phyloP scores from a whole-genome alignment of 2,329 filamentous ascomycete species.

The Talaromyces islandicus region DNA sequence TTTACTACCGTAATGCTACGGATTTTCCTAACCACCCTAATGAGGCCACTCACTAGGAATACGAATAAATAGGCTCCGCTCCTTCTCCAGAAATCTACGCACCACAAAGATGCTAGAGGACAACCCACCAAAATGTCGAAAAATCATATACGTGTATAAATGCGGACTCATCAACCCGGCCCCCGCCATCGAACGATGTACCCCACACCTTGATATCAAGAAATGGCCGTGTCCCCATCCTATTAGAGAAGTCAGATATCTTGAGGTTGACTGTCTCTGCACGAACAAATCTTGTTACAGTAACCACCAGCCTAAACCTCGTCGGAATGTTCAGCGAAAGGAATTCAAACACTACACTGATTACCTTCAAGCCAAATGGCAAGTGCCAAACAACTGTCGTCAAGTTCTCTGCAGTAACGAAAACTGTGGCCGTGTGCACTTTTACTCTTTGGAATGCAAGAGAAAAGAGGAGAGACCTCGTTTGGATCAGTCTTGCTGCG shows the following conservation, averaged over 20 bases:
- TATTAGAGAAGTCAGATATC: neutral
- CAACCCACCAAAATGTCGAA: neutral
- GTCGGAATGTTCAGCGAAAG: neutral
- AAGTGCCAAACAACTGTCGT: constrained; percentile 4
- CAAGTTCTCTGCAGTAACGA: constrained; percentile 5
- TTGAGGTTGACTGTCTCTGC: neutral
- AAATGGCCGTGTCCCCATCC: constrained; percentile 6
- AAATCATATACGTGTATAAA: constrained; percentile 4
- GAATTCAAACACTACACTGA: constrained; percentile 3
- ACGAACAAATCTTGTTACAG: neutral
- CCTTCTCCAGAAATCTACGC: neutral
- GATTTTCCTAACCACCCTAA: neutral
- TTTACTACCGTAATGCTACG: neutral
- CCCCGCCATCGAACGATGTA: constrained; percentile 1
- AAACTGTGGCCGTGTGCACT: constrained; percentile 2
- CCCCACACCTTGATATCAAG: constrained; percentile 3
- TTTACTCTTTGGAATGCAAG: constrained; percentile 6
- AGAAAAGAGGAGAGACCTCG: constrained; percentile 1
- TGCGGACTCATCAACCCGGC: constrained; percentile 1
- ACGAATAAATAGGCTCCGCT: neutral
- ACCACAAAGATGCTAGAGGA: neutral
- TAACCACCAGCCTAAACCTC: neutral
- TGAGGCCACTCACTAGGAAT: neutral
- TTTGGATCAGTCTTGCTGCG: constrained; percentile 7
- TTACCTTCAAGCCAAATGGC: constrained; percentile 4